Conservation (phyloP, 768 basidiomycete species). For the Auricularia sp. region DNA sequence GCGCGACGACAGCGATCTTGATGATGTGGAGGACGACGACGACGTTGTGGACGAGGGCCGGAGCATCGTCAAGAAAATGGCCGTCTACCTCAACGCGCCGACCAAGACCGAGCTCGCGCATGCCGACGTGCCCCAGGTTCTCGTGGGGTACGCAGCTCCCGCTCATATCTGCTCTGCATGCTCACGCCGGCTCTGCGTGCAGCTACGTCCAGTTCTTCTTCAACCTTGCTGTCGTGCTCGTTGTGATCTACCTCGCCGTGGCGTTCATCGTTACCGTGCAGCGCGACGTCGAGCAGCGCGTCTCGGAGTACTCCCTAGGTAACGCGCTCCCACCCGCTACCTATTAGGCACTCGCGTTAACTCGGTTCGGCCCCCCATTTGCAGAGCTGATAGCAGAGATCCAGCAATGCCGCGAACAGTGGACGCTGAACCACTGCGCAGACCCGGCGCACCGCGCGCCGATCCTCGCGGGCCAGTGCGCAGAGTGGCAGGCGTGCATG, state of each 20-base stretch:
- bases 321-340: too few species aligned
- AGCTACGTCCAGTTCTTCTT: constrained; percentile 94
- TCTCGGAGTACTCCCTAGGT: constrained; percentile 86
- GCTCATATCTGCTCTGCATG: not conserved
- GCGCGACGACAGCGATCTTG: not conserved
- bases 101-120: not conserved
- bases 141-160: not conserved
- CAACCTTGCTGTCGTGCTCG: constrained; percentile 71
- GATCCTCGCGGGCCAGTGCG: constrained; percentile 80
- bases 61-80: not conserved
- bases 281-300: constrained; percentile 78
- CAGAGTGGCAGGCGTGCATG: constrained; percentile 91
- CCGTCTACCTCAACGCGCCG: not conserved
- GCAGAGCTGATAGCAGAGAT: constrained; percentile 86
- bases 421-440: constrained; percentile 76
- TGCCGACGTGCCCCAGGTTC: not conserved
- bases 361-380: too few species aligned
- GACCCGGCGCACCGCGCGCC: constrained; percentile 54
- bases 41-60: constrained; percentile 41
- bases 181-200: too few species aligned
- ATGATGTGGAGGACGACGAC: constrained; percentile 69
- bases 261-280: constrained; percentile 87
- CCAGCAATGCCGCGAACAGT: constrained; percentile 68
- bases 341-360: too few species aligned
- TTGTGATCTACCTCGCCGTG: constrained; percentile 76